These are phyloP conservation scores for Saccharum hybrid DNA, from an alignment of 202 grass and related monocot species.

Conservation along the genomic window DNA sequence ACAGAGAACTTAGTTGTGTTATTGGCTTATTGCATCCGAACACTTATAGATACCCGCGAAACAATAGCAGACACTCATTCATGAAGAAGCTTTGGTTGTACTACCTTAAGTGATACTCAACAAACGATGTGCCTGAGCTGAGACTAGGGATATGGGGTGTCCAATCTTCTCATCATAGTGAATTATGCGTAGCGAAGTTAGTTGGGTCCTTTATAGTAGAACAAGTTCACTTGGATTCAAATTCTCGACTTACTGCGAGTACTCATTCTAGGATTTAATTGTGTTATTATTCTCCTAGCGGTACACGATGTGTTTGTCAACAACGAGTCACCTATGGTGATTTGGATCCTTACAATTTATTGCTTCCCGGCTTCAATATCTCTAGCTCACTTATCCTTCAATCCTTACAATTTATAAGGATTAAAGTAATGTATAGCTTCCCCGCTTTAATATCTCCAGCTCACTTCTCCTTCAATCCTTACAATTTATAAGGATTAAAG, in stretches of 20 bases:
- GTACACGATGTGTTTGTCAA: neutral
- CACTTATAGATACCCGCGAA: neutral
- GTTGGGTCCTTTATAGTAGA: neutral
- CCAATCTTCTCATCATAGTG: neutral
- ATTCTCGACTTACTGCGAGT: neutral
- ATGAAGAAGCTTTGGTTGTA: neutral
- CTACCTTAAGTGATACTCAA: neutral
- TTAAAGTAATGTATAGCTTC: neutral
- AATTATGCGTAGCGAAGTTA: neutral
- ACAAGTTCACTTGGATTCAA: neutral
- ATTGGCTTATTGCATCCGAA: neutral
- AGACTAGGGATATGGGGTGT: neutral
- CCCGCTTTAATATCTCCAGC: neutral
- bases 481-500: neutral
- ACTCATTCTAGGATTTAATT: neutral
- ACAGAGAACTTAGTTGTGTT: neutral
- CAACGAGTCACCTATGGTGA: neutral
- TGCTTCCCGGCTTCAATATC: neutral
- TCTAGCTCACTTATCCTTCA: neutral
- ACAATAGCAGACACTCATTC: neutral
- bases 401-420: conserved; percentile 1
- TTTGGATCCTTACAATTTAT: neutral
- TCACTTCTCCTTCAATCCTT: neutral
- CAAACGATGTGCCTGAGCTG: neutral
- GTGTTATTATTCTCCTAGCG: neutral